Evolutionary conservation across 1,139 yeast species (phyloP).

Genomic region (Kurtzmaniella natalensis): DNA sequence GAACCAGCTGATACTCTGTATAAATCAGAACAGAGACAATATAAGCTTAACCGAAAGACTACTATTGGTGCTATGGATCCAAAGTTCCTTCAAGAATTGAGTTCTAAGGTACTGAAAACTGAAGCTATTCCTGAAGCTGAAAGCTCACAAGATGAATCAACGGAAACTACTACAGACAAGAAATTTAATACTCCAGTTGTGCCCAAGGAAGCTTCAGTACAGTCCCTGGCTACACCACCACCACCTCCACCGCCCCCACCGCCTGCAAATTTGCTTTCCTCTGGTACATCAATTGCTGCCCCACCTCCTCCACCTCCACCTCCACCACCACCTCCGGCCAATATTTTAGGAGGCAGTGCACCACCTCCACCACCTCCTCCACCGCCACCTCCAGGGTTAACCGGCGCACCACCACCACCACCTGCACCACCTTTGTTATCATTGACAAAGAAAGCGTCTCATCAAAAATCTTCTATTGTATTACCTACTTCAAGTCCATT

Average conservation of each 20-base stretch:
- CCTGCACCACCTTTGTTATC: constrained; percentile 19
- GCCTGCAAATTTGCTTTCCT: constrained; percentile 11
- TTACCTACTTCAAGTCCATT: constrained; percentile 31
- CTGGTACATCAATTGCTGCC: too few species aligned
- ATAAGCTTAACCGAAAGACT: constrained; percentile 28
- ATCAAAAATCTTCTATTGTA: constrained; percentile 6
- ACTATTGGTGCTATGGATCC: constrained; percentile 46
- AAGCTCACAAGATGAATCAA: constrained; percentile 2
- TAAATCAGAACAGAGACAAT: constrained; percentile 12
- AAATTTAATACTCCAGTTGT: constrained; percentile 1
- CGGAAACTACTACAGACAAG: not conserved
- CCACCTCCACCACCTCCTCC: constrained; percentile 27
- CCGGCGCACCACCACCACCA: constrained; percentile 10
- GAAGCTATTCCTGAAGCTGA: constrained; percentile 25
- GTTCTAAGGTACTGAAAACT: constrained; percentile 43
- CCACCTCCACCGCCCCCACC: constrained; percentile 17
- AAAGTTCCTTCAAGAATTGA: constrained; percentile 53
- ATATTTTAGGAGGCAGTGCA: constrained; percentile 11
- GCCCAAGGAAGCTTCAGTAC: constrained; percentile 9
- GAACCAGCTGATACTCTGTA: constrained; percentile 11
- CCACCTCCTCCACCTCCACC: constrained; percentile 32
- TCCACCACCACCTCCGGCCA: constrained; percentile 30
- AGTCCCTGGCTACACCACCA: constrained; percentile 12
- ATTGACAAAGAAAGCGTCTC: constrained; percentile 1
- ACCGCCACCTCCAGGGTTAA: constrained; percentile 15